Percentiles rank a stretch among this genome's conserved stretches.
Conservation (phyloP, 176 grass and related monocot species). For the Triticum aestivum region DNA sequence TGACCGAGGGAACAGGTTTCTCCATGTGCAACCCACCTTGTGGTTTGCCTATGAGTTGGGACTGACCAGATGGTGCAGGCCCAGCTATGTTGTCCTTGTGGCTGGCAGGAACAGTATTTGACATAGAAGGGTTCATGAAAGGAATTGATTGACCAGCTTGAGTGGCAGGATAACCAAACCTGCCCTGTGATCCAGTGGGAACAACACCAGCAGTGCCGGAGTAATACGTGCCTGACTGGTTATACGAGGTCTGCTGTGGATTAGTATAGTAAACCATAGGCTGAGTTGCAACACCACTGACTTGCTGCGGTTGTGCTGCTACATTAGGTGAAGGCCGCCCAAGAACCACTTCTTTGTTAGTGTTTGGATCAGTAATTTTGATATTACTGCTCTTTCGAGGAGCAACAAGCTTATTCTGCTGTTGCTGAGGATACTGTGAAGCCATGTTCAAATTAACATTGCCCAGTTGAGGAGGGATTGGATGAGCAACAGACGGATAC, state of each 20-base stretch:
- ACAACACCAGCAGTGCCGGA: conserved; percentile 41
- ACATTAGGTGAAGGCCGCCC: conserved; percentile 55
- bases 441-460: conserved; percentile 38
- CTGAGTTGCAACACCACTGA: conserved; percentile 35
- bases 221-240: conserved; percentile 53
- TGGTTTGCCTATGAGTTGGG: conserved; percentile 35
- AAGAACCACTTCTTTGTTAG: conserved; percentile 84
- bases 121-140: conserved; percentile 45
- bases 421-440: conserved; percentile 66
- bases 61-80: conserved; percentile 17
- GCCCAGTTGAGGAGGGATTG: conserved; percentile 59
- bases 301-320: conserved; percentile 49
- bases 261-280: conserved; percentile 46
- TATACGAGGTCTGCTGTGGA: conserved; percentile 47
- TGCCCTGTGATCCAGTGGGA: conserved; percentile 53
- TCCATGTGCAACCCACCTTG: conserved; percentile 32
- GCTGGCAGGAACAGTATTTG: conserved; percentile 18
- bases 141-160: conserved; percentile 46
- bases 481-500: conserved; percentile 56
- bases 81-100: conserved; percentile 30
- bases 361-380: conserved; percentile 93
- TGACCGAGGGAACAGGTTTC: conserved; percentile 40
- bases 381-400: conserved; percentile 54
- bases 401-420: conserved; percentile 47
- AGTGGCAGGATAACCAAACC: conserved; percentile 46